phyloP scores from a whole-genome alignment of 2,329 filamentous ascomycete species.

The Leptographium flavum region DNA sequence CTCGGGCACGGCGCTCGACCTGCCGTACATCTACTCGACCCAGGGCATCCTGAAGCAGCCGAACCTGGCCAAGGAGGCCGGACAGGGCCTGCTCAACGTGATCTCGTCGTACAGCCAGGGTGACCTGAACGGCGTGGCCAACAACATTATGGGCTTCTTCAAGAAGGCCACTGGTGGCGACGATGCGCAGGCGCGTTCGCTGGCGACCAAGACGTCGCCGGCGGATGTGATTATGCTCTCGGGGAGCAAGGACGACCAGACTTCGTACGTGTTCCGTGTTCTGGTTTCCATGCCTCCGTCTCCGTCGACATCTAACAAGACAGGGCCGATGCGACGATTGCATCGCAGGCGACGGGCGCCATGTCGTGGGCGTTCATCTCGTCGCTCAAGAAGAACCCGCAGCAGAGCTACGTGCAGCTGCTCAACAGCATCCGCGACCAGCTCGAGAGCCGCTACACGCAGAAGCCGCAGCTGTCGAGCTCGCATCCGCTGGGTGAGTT shows the following conservation, averaged over 20 bases:
- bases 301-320: neutral
- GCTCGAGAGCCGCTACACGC: constrained; percentile 70
- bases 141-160: constrained; percentile 65
- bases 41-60: constrained; percentile 56
- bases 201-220: constrained; percentile 82
- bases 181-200: constrained; percentile 64
- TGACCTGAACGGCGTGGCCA: constrained; percentile 71
- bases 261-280: constrained; percentile 50
- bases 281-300: too few relatives aligned
- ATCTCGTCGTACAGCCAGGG: constrained; percentile 49
- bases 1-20: constrained; percentile 50
- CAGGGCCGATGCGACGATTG: constrained; percentile 86
- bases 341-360: constrained; percentile 80
- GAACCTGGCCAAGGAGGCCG: constrained; percentile 53
- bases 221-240: constrained; percentile 98
- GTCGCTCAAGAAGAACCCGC: constrained; percentile 87
- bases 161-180: constrained; percentile 79
- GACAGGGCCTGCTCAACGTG: constrained; percentile 45
- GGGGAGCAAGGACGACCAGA: constrained; percentile 92
- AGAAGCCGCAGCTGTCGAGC: constrained; percentile 94
- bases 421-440: constrained; percentile 95
- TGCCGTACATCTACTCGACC: constrained; percentile 56
- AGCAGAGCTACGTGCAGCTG: constrained; percentile 94
- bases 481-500: constrained; percentile 84
- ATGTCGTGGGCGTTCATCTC: constrained; percentile 98